Evolutionary conservation across 495 filamentous ascomycete genomes (phyloP), one percentile per base, ranked within the genome.

Genomic region (Penicillium macrosclerotiorum): DNA sequence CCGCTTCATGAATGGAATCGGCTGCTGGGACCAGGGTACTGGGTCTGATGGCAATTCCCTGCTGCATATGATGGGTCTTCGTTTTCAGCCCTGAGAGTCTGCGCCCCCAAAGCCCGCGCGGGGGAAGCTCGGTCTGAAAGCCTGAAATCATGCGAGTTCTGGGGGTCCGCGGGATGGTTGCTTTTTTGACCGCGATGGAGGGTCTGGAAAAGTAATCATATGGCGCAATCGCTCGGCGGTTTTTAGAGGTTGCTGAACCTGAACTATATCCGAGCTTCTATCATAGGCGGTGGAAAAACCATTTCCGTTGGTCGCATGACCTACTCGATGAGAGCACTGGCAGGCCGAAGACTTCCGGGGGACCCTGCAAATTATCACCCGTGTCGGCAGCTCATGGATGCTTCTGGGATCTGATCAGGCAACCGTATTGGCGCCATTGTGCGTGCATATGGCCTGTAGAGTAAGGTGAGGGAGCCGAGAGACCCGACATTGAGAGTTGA

Each of bases 61-160:
- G n/a, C n/a, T n/a, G n/a, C n/a, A n/a, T n/a, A n/a, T n/a, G 23
- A 37, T 32, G 39, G 40, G 20, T 26, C 34, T 17, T 41, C 34
- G 29, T 34, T 19, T 13, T 49, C 42, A 45, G 46, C 51, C 42
- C 30, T 26, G 42, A n/a, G 27, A 16, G 43, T 35, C 37, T 35
- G 40, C 51, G 41, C 51, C 51, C 49, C 46, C 11, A 14, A 20
- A 22, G 8, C 14, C 22, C 29, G 35, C 23, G 33, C 22, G 31
- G 37, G 20, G 33, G 14, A 27, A 12, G 26, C 38, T 34, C 25
- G 32, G 32, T 42, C 26, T 38, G 33, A 17, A 19, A 34, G 12
- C 23, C 18, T 29, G 27, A 24, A 8, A 39, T 45, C 45, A 53
- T 38, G 35, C 45, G 19, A 47, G n/a, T n/a, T n/a, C n/a, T n/a